A percentile compares a stretch with the other conserved stretches of the same genome.
Conservation (phyloP, 257 asterid species). For the Rhazya stricta region DNA sequence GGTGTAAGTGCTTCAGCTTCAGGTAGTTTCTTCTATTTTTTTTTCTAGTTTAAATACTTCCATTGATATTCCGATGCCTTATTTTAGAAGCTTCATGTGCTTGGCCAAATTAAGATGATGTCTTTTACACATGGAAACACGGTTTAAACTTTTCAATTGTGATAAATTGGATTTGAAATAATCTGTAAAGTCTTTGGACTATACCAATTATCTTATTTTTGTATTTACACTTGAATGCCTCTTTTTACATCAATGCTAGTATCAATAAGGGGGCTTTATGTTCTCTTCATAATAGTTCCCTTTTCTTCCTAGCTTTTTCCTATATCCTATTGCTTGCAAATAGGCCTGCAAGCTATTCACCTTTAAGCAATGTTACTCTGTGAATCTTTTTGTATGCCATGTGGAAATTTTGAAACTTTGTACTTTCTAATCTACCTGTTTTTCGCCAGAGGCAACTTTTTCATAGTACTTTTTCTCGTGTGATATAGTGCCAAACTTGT, state of each 20-base stretch:
- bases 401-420: not conserved
- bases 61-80: conserved; percentile 1
- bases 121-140: not conserved
- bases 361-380: not conserved
- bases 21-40: conserved; percentile 7
- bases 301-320: not conserved
- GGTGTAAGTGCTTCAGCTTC: conserved; percentile 50
- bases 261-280: not conserved
- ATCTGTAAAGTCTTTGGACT: not conserved
- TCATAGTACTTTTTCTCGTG: not conserved
- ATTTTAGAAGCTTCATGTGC: not conserved
- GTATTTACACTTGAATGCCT: not conserved
- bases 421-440: not conserved
- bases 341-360: not conserved
- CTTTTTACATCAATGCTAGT: not conserved
- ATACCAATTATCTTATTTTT: not conserved
- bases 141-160: not conserved
- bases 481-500: not conserved
- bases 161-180: not conserved
- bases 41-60: not conserved
- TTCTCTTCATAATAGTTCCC: not conserved
- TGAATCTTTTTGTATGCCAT: not conserved
- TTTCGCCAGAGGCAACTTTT: not conserved
- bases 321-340: not conserved
- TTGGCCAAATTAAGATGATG: not conserved